Percentiles rank a stretch among this genome's conserved stretches.
Evolutionary conservation across 202 grass and related monocot species (phyloP).

Genomic region (Bolboschoenoplectus hybrid): DNA sequence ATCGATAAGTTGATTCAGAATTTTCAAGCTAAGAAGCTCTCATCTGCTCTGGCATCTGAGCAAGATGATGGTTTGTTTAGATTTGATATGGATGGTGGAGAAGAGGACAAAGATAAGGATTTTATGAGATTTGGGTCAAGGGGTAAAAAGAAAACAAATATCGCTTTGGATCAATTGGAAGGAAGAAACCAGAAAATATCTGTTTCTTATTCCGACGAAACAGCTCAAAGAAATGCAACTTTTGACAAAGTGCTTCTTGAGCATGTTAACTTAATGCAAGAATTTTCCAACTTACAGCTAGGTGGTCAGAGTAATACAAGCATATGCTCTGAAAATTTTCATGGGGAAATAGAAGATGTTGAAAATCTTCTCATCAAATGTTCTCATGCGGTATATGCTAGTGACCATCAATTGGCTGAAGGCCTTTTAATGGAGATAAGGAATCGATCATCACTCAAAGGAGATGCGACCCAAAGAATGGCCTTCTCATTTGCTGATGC

Average conservation of each 20-base stretch:
- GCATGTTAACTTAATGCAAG: background rate
- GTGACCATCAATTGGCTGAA: conserved; percentile 48
- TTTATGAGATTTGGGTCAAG: background rate
- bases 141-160: background rate
- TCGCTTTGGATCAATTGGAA: conserved; percentile 43
- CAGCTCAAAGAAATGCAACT: conserved; percentile 35
- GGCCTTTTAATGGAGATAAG: conserved; percentile 49
- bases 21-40: conserved; percentile 1
- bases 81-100: background rate
- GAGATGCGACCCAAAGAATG: conserved; percentile 60
- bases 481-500: conserved; percentile 52
- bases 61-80: too few relatives aligned
- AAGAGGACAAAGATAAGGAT: background rate
- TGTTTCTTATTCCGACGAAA: conserved; percentile 32
- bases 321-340: conserved; percentile 47
- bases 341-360: conserved; percentile 43
- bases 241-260: conserved; percentile 49
- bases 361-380: conserved; percentile 57
- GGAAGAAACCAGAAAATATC: conserved; percentile 42
- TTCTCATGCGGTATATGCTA: conserved; percentile 51
- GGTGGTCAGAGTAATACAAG: conserved; percentile 23
- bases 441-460: conserved; percentile 41
- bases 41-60: background rate
- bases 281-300: conserved; percentile 18
- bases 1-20: background rate